These are phyloP conservation scores for Backusella westeae DNA, from an alignment of 192 early-diverging fungal genomes.

Conservation along the genomic window DNA sequence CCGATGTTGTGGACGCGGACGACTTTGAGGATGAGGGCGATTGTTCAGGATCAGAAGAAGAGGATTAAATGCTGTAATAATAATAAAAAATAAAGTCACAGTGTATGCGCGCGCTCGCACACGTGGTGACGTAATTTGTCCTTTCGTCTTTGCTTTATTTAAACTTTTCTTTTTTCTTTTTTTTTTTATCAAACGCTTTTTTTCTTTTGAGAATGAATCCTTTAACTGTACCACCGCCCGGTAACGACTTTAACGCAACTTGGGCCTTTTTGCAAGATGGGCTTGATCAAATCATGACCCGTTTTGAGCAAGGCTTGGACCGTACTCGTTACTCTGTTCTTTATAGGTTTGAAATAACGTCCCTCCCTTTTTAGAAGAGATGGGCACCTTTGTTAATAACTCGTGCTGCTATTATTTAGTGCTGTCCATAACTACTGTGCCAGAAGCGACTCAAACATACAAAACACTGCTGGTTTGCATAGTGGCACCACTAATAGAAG, in stretches of 20 bases:
- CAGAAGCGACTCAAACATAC: slow-evolving; percentile 7
- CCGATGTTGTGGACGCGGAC: slow-evolving; percentile 23
- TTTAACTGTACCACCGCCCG: slow-evolving; percentile 45
- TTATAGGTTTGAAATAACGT: slow-evolving; percentile 66
- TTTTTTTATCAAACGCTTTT: not conserved
- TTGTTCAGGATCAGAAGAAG: slow-evolving; percentile 5
- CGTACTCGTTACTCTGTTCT: slow-evolving; percentile 77
- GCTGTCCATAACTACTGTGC: slow-evolving; percentile 33
- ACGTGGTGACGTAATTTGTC: not conserved
- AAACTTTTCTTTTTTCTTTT: not conserved
- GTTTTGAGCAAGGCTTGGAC: slow-evolving; percentile 71
- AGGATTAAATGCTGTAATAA: not conserved
- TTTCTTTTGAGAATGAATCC: slow-evolving; percentile 11
- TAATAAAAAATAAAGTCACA: not conserved
- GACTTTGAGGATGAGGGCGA: slow-evolving; percentile 15
- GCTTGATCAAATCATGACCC: slow-evolving; percentile 78
- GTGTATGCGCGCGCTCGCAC: not conserved
- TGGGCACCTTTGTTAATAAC: no score
- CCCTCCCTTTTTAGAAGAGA: not conserved
- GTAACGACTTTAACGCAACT: slow-evolving; percentile 56
- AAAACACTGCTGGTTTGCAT: not conserved
- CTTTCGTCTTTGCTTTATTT: not conserved
- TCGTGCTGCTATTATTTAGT: not conserved
- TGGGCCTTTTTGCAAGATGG: slow-evolving; percentile 77
- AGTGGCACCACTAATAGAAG: not conserved